phyloP scores from a whole-genome alignment of 352 stramenopile genomes.

The Pythium myriotylum region DNA sequence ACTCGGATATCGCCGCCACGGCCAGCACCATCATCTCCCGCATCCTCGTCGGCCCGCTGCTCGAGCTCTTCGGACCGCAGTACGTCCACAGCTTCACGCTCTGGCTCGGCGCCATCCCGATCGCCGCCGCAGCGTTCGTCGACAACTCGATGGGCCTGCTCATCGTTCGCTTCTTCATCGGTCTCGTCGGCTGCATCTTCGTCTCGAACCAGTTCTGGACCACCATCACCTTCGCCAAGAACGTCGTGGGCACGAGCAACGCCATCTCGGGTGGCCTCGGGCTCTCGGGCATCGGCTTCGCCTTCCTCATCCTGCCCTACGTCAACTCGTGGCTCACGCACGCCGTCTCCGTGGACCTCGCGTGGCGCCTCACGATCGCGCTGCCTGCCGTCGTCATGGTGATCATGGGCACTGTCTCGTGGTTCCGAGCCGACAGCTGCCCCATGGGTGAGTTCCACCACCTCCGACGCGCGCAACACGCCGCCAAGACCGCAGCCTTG shows the following conservation, averaged over 20 bases:
- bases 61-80: slow-evolving; percentile 91
- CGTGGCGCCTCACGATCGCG: slow-evolving; percentile 92
- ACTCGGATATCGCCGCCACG: slow-evolving; percentile 92
- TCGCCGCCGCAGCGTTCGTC: slow-evolving; percentile 87
- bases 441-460: slow-evolving; percentile 93
- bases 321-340: slow-evolving; percentile 87
- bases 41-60: slow-evolving; percentile 91
- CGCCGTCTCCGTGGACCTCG: slow-evolving; percentile 70
- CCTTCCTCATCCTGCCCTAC: slow-evolving; percentile 89
- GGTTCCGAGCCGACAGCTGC: slow-evolving; percentile 84
- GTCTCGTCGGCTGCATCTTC: slow-evolving; percentile 93
- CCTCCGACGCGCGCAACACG: slow-evolving; percentile 62
- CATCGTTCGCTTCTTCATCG: slow-evolving; percentile 95
- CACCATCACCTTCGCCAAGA: slow-evolving; percentile 93
- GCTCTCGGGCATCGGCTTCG: slow-evolving; percentile 91
- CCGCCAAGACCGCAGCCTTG: slow-evolving; percentile 30
- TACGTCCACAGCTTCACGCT: slow-evolving; percentile 84
- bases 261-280: slow-evolving; percentile 92
- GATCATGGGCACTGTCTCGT: slow-evolving; percentile 68
- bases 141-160: slow-evolving; percentile 69
- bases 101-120: slow-evolving; percentile 83
- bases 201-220: slow-evolving; percentile 96
- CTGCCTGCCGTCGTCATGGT: slow-evolving; percentile 90
- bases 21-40: slow-evolving; percentile 93
- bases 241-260: slow-evolving; percentile 94